Percentiles rank a stretch among this genome's conserved stretches.
These are phyloP conservation scores for Diplotaxis tenuifolia DNA, from an alignment of 345 rosid species.

Conservation along the genomic window DNA sequence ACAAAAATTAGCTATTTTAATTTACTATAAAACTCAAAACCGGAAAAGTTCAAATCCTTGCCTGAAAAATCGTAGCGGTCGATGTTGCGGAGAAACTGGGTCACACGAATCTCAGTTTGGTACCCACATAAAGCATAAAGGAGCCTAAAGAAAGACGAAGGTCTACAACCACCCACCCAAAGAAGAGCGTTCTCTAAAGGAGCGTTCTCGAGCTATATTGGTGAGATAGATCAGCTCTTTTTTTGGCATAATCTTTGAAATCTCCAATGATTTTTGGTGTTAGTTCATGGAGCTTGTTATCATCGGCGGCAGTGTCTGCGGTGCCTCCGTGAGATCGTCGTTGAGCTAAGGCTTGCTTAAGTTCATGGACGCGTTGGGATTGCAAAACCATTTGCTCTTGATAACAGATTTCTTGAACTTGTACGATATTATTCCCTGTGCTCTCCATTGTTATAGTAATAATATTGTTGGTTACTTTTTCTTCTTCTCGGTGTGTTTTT, in stretches of 20 bases:
- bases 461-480: background rate
- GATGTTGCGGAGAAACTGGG: slow-evolving; percentile 19
- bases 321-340: background rate
- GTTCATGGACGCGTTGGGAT: slow-evolving; percentile 16
- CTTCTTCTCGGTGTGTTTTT: background rate
- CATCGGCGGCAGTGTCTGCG: background rate
- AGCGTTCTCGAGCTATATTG: slow-evolving; percentile 36
- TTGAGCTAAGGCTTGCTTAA: slow-evolving; percentile 11
- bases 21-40: too few relatives aligned
- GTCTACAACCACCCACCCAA: slow-evolving; percentile 54
- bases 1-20: too few relatives aligned
- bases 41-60: background rate
- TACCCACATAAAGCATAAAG: slow-evolving; percentile 39
- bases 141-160: slow-evolving; percentile 44
- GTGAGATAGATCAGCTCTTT: slow-evolving; percentile 11
- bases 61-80: slow-evolving; percentile 24
- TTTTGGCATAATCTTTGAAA: slow-evolving; percentile 15
- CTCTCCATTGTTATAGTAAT: background rate
- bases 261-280: slow-evolving; percentile 11
- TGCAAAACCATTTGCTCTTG: slow-evolving; percentile 17
- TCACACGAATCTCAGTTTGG: slow-evolving; percentile 30
- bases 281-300: slow-evolving; percentile 16
- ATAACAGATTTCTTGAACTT: slow-evolving; percentile 31
- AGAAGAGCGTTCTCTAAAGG: slow-evolving; percentile 46
- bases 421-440: slow-evolving; percentile 9